Evolutionary conservation across 768 basidiomycete genomes (phyloP), one percentile per base, ranked within the genome.

Genomic region (Tulasnella calospora): DNA sequence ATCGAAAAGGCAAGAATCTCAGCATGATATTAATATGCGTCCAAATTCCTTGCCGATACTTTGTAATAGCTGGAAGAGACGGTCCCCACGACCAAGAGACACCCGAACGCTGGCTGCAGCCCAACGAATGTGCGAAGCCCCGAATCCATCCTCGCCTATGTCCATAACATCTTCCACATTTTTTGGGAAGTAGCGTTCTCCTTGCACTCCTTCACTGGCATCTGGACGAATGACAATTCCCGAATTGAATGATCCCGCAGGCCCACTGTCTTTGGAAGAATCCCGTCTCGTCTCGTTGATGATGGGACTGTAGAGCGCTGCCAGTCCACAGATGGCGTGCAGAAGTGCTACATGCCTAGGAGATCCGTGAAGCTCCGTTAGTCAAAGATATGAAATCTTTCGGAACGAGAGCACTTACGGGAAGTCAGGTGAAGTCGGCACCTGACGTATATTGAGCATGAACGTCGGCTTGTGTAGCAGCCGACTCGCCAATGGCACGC

Each of bases 261-360:
- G 35, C 4, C 40, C 35, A 21, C 47, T 13, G 36, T 73, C 35
- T 21, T 21, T 73, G 9, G 47, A 19, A 5, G 23, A 21, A 17
- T 51, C 74, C 13, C n/a, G 74, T n/a, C 55, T 30, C 35, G 47
- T 30, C 27, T 76, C 74, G 19, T 30, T 23, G 38, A 78, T 78
- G n/a, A 71, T 36, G 41, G 79, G 57, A 12, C 79, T 61, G 57
- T 79, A 78, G 9, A 79, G 12, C 9, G 78, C 71, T 9, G 79
- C 79, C 21, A 79, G 13, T 13, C 57, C 78, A 70, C 79, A 79
- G 13, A 79, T 79, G 3, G 79, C 79, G 46, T 79, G 79, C 8
- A 79, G 46, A 30, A 79, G 61, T 19, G 13, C 21, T 5, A 71
- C 36, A 23, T 76, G 74, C 17, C 74, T 76, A 36, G 19, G 23